Conservation (phyloP, 768 basidiomycete genomes). For the Rhodotorula paludigena region DNA sequence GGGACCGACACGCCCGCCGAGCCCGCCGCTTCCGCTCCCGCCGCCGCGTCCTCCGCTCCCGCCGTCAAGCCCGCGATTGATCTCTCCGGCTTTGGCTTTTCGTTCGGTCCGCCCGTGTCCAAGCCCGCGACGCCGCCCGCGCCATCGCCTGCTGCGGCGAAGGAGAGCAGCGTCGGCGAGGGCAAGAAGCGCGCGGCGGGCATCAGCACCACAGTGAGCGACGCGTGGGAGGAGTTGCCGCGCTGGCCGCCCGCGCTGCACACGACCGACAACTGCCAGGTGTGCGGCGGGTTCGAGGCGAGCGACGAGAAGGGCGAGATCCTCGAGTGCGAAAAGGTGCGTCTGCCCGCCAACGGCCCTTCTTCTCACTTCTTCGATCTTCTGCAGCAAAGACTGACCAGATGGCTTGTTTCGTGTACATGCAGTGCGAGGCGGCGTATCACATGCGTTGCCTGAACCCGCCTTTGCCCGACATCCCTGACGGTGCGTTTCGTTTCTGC, state of each 20-base stretch:
- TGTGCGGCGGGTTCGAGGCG: conserved; percentile 59
- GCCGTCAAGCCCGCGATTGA: conserved; percentile 26
- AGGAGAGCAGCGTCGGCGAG: background rate
- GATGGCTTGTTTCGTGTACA: background rate
- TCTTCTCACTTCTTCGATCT: background rate
- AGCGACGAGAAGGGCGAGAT: conserved; percentile 61
- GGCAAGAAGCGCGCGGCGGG: background rate
- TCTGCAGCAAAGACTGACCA: background rate
- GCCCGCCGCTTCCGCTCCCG: background rate
- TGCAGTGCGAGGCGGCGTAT: conserved; percentile 80
- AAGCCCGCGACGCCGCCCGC: background rate
- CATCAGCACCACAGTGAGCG: conserved; percentile 47
- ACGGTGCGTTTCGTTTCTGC: conserved; percentile 77
- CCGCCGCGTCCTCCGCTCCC: background rate
- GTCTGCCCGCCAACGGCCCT: too few species aligned
- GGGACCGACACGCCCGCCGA: background rate
- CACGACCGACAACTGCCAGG: conserved; percentile 63
- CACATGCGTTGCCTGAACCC: conserved; percentile 77
- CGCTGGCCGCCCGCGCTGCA: conserved; percentile 71
- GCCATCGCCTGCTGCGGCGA: background rate
- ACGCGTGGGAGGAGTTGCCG: conserved; percentile 68
- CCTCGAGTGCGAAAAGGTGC: conserved; percentile 86
- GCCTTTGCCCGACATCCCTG: conserved; percentile 68
- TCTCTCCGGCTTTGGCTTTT: conserved; percentile 33
- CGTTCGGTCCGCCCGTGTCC: conserved; percentile 8